phyloP scores from a whole-genome alignment of 2,329 filamentous ascomycete species.

The Aspergillus costaricaensis region DNA sequence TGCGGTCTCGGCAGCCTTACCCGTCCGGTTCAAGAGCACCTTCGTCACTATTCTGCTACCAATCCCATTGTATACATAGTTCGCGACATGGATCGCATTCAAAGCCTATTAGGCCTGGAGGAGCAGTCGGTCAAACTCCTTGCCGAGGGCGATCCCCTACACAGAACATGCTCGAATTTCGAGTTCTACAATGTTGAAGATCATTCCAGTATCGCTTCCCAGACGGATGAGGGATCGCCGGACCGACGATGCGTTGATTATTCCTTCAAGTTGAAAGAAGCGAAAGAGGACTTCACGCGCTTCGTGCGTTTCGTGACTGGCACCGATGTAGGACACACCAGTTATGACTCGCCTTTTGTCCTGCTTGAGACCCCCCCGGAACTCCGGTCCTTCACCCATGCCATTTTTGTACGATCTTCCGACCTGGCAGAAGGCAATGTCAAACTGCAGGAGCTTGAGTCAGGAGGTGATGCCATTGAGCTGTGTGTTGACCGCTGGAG shows the following conservation, averaged over 20 bases:
- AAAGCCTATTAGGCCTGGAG: constrained; percentile 45
- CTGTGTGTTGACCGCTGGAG: constrained; percentile 62
- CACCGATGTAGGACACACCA: constrained; percentile 53
- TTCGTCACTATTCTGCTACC: constrained; percentile 39
- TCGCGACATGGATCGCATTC: constrained; percentile 44
- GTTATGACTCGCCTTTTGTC: constrained; percentile 62
- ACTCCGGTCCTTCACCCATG: constrained; percentile 52
- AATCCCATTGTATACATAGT: constrained; percentile 46
- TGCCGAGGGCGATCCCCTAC: constrained; percentile 47
- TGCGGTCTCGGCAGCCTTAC: constrained; percentile 48
- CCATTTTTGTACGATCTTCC: constrained; percentile 42
- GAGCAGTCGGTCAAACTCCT: constrained; percentile 47
- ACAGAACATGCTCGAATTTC: constrained; percentile 51
- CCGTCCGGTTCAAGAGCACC: constrained; percentile 43
- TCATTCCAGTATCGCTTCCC: constrained; percentile 30
- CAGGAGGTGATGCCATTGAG: constrained; percentile 61
- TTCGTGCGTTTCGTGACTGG: constrained; percentile 62
- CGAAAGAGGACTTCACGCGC: constrained; percentile 61
- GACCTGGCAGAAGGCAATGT: constrained; percentile 35
- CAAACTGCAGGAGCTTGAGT: constrained; percentile 57
- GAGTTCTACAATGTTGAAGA: constrained; percentile 54
- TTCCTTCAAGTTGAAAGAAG: constrained; percentile 54
- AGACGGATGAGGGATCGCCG: constrained; percentile 36
- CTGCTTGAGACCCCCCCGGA: constrained; percentile 62
- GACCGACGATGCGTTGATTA: constrained; percentile 50